Base-by-base conservation (phyloP, 495 filamentous ascomycete genomes). In the Amniculicola lignicola region DNA sequence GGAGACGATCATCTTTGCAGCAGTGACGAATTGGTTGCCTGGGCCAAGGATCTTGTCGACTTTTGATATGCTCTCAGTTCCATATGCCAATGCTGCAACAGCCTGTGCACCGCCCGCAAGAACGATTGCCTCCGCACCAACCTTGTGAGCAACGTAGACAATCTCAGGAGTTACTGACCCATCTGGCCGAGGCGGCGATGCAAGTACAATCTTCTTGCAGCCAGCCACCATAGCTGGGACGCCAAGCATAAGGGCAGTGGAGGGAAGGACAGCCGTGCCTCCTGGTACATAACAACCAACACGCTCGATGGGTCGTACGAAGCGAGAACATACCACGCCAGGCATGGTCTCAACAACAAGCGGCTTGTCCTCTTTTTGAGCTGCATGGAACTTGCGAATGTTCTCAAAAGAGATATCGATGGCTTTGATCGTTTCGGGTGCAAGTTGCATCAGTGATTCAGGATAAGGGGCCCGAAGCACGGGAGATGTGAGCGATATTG, bases 11-110 rank as follows among this genome's bases (percentile, higher is more conserved):
- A 98, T 98, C 82, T 98, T 98, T 43, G 88, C 93, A 0, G 94
- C 93, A 0, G 93, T 98, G 23, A 98, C 94, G 66, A 97, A 98
- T 72, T 98, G 93, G 72, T 98, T 98, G 33, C 93, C 93, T 1
- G 93, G 93, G 1, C 93, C 93, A 3, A 98, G 81, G 63, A 98
- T 96, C 83, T 98, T 98, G 78, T 98, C 93, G 15, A 97, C 94
- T 75, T 98, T 98, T 67, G 74, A 88, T 53, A 97, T 81, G 65
- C 76, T 84, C 66, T 88, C 82, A 7, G 89, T 94, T 22, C 89
- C 89, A 63, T 93, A 86, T 14, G 89, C 88, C 78, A 93, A 83
- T 15, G 88, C 87, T 16, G 89, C 86, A 19, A 98, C 85, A n/a
- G 93, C 93, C 74, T 98, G 93, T 0, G 94, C 93, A 45, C 93